Percentiles rank a stretch among this genome's conserved stretches.
These are phyloP conservation scores for Bruguiera sexangula DNA, from an alignment of 345 rosid species.

Conservation along the genomic window DNA sequence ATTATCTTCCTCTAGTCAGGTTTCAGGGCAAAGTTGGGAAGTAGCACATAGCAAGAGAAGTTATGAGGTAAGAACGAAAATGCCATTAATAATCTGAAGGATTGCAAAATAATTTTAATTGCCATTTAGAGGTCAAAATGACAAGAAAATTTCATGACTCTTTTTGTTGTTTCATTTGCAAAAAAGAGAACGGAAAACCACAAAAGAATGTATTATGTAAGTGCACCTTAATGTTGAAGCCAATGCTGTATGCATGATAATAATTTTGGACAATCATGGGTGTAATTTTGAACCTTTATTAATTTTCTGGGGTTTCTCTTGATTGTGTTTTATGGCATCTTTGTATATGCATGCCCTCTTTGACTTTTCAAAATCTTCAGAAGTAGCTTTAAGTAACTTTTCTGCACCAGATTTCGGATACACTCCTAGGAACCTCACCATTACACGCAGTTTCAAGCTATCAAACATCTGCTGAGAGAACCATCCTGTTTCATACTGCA, in stretches of 20 bases:
- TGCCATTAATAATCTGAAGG: too few species aligned
- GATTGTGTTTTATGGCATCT: conserved; percentile 42
- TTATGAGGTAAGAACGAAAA: too few species aligned
- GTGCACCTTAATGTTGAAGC: too few species aligned
- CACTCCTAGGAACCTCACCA: conserved; percentile 72
- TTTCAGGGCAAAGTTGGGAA: too few species aligned
- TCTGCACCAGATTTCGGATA: conserved; percentile 69
- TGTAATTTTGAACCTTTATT: conserved; percentile 37
- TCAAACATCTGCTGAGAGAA: conserved; percentile 65
- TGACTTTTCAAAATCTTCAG: conserved; percentile 72
- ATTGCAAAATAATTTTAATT: too few species aligned
- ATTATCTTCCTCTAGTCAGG: too few species aligned
- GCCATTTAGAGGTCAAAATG: too few species aligned
- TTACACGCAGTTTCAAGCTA: conserved; percentile 66
- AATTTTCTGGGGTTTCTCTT: conserved; percentile 38
- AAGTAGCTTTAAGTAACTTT: conserved; percentile 59
- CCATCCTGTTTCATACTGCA: conserved; percentile 89
- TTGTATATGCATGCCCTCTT: conserved; percentile 49
- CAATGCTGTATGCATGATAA: too few species aligned
- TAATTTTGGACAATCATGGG: too few species aligned
- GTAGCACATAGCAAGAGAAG: too few species aligned
- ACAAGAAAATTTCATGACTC: too few species aligned
- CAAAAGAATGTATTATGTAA: neutral
- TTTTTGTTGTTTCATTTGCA: too few species aligned
- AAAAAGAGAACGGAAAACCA: neutral